Evolutionary conservation across 2,329 filamentous ascomycete species (phyloP), one percentile per base, ranked within the genome.

Genomic region (Epichloe typhina): DNA sequence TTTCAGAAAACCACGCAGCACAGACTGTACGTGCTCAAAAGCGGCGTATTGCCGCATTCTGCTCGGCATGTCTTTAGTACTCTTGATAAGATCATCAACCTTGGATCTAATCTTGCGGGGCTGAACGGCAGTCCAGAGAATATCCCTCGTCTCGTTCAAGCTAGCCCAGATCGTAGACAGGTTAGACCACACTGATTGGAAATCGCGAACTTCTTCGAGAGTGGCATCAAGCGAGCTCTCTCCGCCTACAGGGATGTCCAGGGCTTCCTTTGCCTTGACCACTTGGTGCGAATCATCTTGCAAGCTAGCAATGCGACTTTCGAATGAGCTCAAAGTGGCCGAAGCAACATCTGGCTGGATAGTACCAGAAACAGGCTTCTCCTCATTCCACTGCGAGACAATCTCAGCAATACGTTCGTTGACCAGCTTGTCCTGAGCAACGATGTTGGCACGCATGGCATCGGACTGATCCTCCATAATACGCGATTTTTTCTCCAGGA

Each of bases 41-140:
- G 94, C 94, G 59, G 94, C 91, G 66, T 99, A 99, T 63, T 98
- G 94, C 54, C 94, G 84, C 91, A 98, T 97, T 53, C 93, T 84
- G 68, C 89, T 95, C 0, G 94, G 93, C 93, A 98, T 97, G 55
- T 97, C 91, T 70, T 95, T 97, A 37, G 90, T 97, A 79, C 95
- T 95, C 73, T 95, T 95, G 66, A 97, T 88, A 49, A 97, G 77
- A 46, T 85, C 84, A 62, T 98, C 91, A 47, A 99, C 83, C 55
- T 88, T 86, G 59, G 86, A 80, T 38, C 93, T 82, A 52, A 98
- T 82, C 70, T 97, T 98, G 56, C 93, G 81, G 8, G 94, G 91
- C 63, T 97, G 89, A 1, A 98, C 86, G 62, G 88, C 95, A 51
- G 85, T 94, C 94, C 94, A 99, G 1, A 95, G 77, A 49, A 82